Conservation (phyloP, 306 rosid species). For the Luffa acutangula region DNA sequence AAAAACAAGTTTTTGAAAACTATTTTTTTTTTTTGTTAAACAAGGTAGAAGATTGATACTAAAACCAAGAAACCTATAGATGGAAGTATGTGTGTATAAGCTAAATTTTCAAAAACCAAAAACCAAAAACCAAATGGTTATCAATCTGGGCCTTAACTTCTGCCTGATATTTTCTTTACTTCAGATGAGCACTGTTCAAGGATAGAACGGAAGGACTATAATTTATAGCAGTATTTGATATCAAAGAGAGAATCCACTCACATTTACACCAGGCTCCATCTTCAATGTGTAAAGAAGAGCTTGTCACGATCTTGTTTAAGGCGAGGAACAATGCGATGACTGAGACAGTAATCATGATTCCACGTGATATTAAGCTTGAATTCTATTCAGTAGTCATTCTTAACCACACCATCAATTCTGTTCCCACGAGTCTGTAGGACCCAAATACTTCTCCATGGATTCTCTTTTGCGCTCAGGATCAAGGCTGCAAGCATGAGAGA, state of each 20-base stretch:
- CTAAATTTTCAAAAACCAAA: no score
- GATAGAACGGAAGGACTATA: neutral
- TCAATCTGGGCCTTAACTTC: no score
- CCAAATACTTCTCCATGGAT: constrained; percentile 89
- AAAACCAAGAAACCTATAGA: no score
- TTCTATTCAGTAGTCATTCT: neutral
- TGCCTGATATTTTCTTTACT: neutral
- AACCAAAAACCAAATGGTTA: no score
- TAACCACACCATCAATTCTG: constrained; percentile 37
- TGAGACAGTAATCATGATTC: neutral
- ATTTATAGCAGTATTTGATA: neutral
- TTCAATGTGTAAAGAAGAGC: neutral
- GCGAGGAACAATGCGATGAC: neutral
- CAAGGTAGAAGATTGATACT: no score
- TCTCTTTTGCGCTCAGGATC: constrained; percentile 90
- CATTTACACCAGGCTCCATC: constrained; percentile 11
- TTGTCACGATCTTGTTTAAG: neutral
- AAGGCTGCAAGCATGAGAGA: constrained; percentile 43
- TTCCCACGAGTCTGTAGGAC: constrained; percentile 73
- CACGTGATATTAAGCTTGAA: constrained; percentile 1
- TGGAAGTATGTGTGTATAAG: no score
- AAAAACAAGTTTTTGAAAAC: no score
- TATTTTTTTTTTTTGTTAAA: no score
- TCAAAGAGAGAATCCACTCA: neutral
- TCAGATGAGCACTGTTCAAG: neutral